Conservation (phyloP, 176 grass and related monocot genomes). For the Lolium perenne region DNA sequence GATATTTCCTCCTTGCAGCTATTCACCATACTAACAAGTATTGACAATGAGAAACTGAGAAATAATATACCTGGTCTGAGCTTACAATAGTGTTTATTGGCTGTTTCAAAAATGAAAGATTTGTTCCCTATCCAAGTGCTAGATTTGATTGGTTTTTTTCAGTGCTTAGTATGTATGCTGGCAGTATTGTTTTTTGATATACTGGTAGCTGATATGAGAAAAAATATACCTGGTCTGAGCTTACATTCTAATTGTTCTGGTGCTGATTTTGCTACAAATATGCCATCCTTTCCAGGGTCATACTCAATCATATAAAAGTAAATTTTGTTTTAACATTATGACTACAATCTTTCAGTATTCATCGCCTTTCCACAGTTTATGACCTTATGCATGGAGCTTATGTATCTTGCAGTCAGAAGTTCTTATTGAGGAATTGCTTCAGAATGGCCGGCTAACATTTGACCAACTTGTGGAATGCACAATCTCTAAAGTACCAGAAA, state of each 20-base stretch:
- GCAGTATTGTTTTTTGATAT: conserved; percentile 11
- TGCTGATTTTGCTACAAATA: conserved; percentile 8
- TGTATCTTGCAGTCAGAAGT: conserved; percentile 66
- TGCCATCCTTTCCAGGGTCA: neutral
- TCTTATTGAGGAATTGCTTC: conserved; percentile 78
- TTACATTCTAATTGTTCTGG: conserved; percentile 19
- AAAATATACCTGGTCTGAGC: neutral
- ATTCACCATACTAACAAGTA: too few relatives aligned
- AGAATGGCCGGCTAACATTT: conserved; percentile 93
- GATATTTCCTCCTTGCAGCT: too few relatives aligned
- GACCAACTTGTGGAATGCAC: conserved; percentile 71
- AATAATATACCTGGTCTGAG: too few relatives aligned
- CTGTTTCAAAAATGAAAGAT: too few relatives aligned
- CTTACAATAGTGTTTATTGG: too few relatives aligned
- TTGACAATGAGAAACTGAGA: too few relatives aligned
- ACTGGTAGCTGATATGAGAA: neutral
- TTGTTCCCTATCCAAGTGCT: too few relatives aligned
- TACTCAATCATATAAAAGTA: neutral
- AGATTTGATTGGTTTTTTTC: too few relatives aligned
- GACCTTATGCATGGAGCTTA: conserved; percentile 16
- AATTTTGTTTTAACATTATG: conserved; percentile 1
- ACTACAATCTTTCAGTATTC: neutral
- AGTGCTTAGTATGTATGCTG: neutral
- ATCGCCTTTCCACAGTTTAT: conserved; percentile 11
- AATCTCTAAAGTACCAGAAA: conserved; percentile 47